Percentiles rank a stretch among this genome's conserved stretches.
These are phyloP conservation scores for Xylariaceae sp. DNA, from an alignment of 2,329 filamentous ascomycete genomes.

Conservation along the genomic window DNA sequence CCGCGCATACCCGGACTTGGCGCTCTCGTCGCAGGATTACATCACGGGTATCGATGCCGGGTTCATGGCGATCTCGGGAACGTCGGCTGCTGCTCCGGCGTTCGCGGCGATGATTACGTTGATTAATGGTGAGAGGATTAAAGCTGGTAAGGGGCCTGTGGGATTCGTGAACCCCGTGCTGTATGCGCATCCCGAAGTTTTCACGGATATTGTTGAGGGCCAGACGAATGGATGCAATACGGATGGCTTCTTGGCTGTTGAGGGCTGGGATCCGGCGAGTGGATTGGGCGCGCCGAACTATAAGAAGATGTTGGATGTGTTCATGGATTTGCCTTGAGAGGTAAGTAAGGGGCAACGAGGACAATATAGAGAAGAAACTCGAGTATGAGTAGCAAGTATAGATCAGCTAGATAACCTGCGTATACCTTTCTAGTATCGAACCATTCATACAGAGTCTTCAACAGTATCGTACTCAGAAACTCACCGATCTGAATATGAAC, in stretches of 20 bases:
- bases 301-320: conserved; percentile 10
- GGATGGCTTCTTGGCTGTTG: conserved; percentile 39
- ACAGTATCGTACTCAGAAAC: too few species aligned
- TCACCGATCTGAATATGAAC: too few species aligned
- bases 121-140: conserved; percentile 47
- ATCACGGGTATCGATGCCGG: background rate
- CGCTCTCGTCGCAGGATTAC: conserved; percentile 36
- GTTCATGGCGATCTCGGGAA: conserved; percentile 40
- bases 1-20: conserved; percentile 37
- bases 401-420: too few species aligned
- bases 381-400: background rate
- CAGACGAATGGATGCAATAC: conserved; percentile 36
- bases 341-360: background rate
- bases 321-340: background rate
- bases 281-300: conserved; percentile 32
- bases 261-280: conserved; percentile 39
- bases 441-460: too few species aligned
- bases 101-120: conserved; percentile 48
- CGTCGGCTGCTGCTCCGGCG: conserved; percentile 52
- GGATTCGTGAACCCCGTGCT: conserved; percentile 49
- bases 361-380: too few species aligned
- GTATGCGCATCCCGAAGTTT: conserved; percentile 41
- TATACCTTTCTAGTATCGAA: too few species aligned
- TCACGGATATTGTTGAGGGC: conserved; percentile 37
- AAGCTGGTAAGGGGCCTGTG: conserved; percentile 40